Conservation (phyloP, 805 yeast genomes). For the Kluyveromyces siamensis region DNA sequence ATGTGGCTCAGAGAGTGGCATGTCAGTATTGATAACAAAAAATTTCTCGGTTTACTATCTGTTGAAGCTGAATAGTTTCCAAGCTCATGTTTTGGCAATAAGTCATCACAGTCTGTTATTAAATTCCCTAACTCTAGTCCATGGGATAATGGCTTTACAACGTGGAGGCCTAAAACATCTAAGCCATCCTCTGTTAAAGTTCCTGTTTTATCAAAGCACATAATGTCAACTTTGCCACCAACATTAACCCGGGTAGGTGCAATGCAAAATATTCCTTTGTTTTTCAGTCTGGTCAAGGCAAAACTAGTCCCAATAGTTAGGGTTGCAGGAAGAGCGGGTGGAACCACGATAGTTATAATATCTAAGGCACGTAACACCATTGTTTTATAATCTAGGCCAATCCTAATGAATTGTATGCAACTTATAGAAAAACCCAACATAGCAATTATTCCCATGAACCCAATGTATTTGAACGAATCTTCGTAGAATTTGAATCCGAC, state of each 20-base stretch:
- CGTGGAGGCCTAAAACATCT: conserved; percentile 68
- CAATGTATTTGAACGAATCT: conserved; percentile 93
- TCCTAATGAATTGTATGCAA: conserved; percentile 67
- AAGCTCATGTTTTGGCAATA: conserved; percentile 22
- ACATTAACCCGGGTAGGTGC: conserved; percentile 91
- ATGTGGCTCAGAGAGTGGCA: conserved; percentile 83
- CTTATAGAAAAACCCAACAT: conserved; percentile 74
- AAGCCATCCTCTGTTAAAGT: conserved; percentile 95
- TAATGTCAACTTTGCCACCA: conserved; percentile 87
- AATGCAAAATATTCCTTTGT: conserved; percentile 71
- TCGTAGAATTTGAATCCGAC: conserved; percentile 85
- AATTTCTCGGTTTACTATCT: conserved; percentile 22
- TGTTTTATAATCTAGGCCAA: conserved; percentile 59
- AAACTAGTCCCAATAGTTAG: conserved; percentile 93
- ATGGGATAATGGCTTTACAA: conserved; percentile 12
- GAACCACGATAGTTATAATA: conserved; percentile 91
- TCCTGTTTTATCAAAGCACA: conserved; percentile 96
- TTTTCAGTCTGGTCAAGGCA: conserved; percentile 69
- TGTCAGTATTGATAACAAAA: conserved; percentile 37
- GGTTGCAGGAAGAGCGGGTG: conserved; percentile 98
- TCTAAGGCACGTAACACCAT: conserved; percentile 88
- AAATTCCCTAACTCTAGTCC: conserved; percentile 22
- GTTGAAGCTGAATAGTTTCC: conserved; percentile 23
- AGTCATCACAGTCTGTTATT: conserved; percentile 13
- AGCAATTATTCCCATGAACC: conserved; percentile 86